Percentiles rank a stretch among this genome's conserved stretches.
Conservation (phyloP, 495 filamentous ascomycete species). For the Hypoxylon intermedium region DNA sequence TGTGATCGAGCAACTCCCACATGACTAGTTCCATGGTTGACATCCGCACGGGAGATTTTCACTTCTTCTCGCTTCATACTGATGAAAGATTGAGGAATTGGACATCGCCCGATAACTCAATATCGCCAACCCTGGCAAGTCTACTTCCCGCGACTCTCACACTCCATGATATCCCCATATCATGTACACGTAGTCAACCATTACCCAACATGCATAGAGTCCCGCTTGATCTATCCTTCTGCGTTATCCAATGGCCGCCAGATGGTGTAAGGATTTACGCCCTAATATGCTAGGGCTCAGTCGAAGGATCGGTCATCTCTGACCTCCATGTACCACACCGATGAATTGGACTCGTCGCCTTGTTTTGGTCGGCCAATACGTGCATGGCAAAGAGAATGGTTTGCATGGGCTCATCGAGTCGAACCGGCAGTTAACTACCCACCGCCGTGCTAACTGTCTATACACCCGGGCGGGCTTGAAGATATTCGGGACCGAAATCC, state of each 20-base stretch:
- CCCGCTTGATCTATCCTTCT: too few species aligned
- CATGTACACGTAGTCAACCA: neutral
- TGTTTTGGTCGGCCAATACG: too few species aligned
- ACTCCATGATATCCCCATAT: neutral
- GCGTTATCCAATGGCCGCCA: neutral
- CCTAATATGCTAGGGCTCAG: neutral
- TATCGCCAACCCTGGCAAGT: neutral
- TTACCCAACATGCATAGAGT: neutral
- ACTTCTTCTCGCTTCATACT: neutral
- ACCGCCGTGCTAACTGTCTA: too few species aligned
- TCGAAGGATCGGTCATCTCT: neutral
- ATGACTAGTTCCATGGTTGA: neutral
- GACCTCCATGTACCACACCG: too few species aligned
- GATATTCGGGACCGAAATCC: too few species aligned
- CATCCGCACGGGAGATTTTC: neutral
- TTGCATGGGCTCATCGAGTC: too few species aligned
- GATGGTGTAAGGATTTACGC: neutral
- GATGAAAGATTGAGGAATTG: neutral
- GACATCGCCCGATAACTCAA: slow-evolving; percentile 11
- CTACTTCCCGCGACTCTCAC: neutral
- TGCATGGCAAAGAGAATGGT: too few species aligned
- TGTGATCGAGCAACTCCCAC: neutral
- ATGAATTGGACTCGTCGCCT: too few species aligned
- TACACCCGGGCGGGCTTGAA: too few species aligned
- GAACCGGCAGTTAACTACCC: too few species aligned